Conservation (phyloP, 164 flowering plant species). For the Vitis riparia region DNA sequence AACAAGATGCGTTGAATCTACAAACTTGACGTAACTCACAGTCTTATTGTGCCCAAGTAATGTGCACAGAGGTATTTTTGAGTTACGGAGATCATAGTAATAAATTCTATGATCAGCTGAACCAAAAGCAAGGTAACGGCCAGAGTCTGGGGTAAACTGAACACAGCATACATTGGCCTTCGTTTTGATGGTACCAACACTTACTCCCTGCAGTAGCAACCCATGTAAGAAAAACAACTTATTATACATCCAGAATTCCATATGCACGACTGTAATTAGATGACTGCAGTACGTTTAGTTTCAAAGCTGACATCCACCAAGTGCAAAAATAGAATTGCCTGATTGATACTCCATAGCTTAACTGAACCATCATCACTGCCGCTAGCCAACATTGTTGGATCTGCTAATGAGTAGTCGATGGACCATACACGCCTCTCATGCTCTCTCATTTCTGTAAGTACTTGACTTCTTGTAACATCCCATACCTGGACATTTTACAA, state of each 20-base stretch:
- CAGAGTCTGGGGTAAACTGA: constrained; percentile 83
- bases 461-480: constrained; percentile 88
- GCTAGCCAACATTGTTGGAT: constrained; percentile 92
- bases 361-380: constrained; percentile 97
- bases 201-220: constrained; percentile 71
- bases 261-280: constrained; percentile 35
- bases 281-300: constrained; percentile 83
- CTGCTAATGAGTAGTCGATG: constrained; percentile 82
- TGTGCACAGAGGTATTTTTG: constrained; percentile 70
- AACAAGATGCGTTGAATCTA: constrained; percentile 79
- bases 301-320: constrained; percentile 93
- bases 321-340: constrained; percentile 95
- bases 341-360: constrained; percentile 99
- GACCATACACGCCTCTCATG: constrained; percentile 98
- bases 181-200: constrained; percentile 81
- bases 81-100: constrained; percentile 85
- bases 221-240: constrained; percentile 53
- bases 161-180: constrained; percentile 97
- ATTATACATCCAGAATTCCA: constrained; percentile 36
- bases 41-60: constrained; percentile 79
- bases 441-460: constrained; percentile 76
- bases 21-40: constrained; percentile 93
- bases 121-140: constrained; percentile 85
- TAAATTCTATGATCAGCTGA: constrained; percentile 94
- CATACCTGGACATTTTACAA: constrained; percentile 60